Conservation (phyloP, 2,329 filamentous ascomycete genomes). For the Colletotrichum gigasporum region DNA sequence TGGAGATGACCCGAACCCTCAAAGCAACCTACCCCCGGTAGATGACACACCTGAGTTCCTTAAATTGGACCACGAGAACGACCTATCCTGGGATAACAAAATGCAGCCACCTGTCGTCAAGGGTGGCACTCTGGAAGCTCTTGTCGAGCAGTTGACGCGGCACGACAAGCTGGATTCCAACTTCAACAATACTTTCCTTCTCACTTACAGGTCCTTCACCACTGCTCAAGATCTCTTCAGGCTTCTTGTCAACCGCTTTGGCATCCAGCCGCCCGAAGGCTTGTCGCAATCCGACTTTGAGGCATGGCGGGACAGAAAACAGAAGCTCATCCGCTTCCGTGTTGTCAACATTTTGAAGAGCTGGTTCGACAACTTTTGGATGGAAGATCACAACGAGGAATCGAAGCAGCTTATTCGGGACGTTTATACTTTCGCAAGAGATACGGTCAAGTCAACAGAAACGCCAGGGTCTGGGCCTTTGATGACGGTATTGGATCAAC, state of each 20-base stretch:
- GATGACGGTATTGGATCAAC: conserved; percentile 88
- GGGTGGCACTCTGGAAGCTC: conserved; percentile 85
- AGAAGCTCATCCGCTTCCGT: conserved; percentile 93
- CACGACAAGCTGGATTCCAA: conserved; percentile 95
- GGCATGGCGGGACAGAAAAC: conserved; percentile 91
- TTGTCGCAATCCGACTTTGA: conserved; percentile 81
- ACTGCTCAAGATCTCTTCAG: conserved; percentile 91
- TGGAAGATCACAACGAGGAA: conserved; percentile 89
- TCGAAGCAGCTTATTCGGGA: conserved; percentile 87
- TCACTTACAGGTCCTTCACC: conserved; percentile 97
- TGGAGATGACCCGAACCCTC: conserved; percentile 69
- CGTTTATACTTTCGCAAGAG: conserved; percentile 90
- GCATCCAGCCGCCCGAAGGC: conserved; percentile 88
- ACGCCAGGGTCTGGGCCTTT: conserved; percentile 88
- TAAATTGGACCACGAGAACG: conserved; percentile 85
- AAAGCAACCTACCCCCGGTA: conserved; percentile 55
- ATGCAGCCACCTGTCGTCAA: conserved; percentile 79
- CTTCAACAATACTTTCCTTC: conserved; percentile 97
- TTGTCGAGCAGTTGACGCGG: conserved; percentile 94
- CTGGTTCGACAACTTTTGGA: conserved; percentile 99
- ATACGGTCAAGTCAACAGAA: conserved; percentile 91
- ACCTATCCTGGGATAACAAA: conserved; percentile 91
- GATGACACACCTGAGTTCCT: conserved; percentile 89
- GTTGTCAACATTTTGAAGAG: conserved; percentile 98
- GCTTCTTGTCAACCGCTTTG: conserved; percentile 89